Percentiles rank a stretch among this genome's conserved stretches.
Conservation (phyloP, 108 stramenopile species). For the Parietichytrium sp. region DNA sequence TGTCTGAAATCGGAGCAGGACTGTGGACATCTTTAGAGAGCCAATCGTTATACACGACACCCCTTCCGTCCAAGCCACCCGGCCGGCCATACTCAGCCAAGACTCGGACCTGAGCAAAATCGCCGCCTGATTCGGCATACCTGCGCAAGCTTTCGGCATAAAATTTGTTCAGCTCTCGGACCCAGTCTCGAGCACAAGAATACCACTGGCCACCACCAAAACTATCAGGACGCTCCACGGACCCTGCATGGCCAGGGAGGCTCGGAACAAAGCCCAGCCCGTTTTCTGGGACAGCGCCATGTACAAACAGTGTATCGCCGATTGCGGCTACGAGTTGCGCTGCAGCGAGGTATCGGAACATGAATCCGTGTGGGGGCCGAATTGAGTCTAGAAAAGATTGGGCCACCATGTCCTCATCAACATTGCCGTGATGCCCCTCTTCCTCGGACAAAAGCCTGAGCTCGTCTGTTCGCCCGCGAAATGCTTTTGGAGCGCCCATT, state of each 20-base stretch:
- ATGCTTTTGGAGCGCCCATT: conserved; percentile 25
- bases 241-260: neutral
- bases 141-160: neutral
- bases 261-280: conserved; percentile 17
- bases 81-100: conserved; percentile 5
- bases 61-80: neutral
- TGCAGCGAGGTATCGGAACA: neutral
- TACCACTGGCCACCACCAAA: no score
- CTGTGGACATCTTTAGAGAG: neutral
- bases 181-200: conserved; percentile 6
- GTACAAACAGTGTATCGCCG: conserved; percentile 17
- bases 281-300: neutral
- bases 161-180: neutral
- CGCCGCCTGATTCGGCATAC: neutral
- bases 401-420: neutral
- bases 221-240: neutral
- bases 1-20: neutral
- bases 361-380: neutral
- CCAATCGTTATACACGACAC: conserved; percentile 17
- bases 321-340: neutral
- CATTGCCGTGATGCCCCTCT: no score
- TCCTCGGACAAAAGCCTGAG: neutral
- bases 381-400: neutral
- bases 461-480: neutral
- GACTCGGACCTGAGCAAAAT: no score